A percentile compares a stretch with the other conserved stretches of the same genome.
Conservation (phyloP, 345 rosid species). For the Gossypium raimondii region DNA sequence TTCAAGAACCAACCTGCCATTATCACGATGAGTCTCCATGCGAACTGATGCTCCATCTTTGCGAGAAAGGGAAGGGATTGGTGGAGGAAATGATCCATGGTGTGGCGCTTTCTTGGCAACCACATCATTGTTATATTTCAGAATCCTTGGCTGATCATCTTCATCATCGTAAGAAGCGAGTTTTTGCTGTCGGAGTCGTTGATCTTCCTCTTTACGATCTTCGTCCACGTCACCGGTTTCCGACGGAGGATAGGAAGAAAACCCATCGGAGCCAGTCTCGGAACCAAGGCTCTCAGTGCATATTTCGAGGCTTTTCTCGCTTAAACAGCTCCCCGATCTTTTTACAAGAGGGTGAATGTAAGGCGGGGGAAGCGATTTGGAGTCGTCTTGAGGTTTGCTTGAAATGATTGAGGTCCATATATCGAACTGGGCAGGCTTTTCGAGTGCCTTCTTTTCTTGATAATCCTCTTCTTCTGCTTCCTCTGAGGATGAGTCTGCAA, state of each 20-base stretch:
- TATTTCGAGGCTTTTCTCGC: conserved; percentile 68
- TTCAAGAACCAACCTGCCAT: conserved; percentile 85
- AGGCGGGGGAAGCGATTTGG: conserved; percentile 38
- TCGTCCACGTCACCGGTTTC: conserved; percentile 46
- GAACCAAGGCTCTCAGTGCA: conserved; percentile 99
- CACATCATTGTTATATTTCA: conserved; percentile 16
- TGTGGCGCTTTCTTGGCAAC: conserved; percentile 24
- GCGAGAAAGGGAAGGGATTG: conserved; percentile 57
- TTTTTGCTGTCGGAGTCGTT: conserved; percentile 4
- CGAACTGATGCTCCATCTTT: conserved; percentile 51
- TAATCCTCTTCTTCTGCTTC: conserved; percentile 26
- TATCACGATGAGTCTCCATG: conserved; percentile 70
- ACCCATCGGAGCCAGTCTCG: conserved; percentile 88
- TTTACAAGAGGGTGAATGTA: conserved; percentile 72
- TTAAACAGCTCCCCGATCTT: conserved; percentile 55
- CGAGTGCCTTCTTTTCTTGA: conserved; percentile 22
- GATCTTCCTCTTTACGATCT: conserved; percentile 33
- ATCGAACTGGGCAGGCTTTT: conserved; percentile 39
- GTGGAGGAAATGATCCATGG: conserved; percentile 69
- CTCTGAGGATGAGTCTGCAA: conserved; percentile 8
- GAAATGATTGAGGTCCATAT: conserved; percentile 60
- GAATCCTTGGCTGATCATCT: conserved; percentile 15
- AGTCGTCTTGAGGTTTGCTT: conserved; percentile 37
- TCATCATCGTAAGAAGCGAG: conserved; percentile 19
- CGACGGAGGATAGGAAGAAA: conserved; percentile 57